Evolutionary conservation across 2,329 filamentous ascomycete species (phyloP).

Genomic region (Aspergillus sp.): DNA sequence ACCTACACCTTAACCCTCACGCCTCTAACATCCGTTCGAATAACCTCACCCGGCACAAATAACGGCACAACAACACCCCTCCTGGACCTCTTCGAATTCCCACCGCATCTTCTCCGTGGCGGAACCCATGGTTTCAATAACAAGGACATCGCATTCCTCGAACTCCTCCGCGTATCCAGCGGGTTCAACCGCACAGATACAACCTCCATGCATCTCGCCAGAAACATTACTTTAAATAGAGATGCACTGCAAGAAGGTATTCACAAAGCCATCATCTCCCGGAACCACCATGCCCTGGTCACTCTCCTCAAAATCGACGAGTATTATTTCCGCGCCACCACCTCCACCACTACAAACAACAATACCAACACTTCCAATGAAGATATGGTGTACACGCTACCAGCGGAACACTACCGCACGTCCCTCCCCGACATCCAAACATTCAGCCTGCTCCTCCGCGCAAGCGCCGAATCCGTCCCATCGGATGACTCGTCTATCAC

Average conservation of each 20-base stretch:
- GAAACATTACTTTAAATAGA: constrained; percentile 21
- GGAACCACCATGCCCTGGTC: constrained; percentile 25
- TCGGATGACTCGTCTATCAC: constrained; percentile 29
- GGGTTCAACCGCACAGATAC: constrained; percentile 12
- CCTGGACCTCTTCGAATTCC: constrained; percentile 16
- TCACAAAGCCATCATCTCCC: constrained; percentile 29
- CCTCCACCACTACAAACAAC: background rate
- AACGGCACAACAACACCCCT: constrained; percentile 6
- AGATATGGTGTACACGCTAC: constrained; percentile 19
- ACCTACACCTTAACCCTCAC: constrained; percentile 17
- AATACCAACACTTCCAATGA: background rate
- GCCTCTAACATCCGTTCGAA: constrained; percentile 13
- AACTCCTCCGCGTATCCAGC: constrained; percentile 29
- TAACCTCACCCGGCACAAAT: constrained; percentile 9
- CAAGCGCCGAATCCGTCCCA: constrained; percentile 34
- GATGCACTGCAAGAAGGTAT: constrained; percentile 34
- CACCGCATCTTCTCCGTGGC: constrained; percentile 25
- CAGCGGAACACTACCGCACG: constrained; percentile 28
- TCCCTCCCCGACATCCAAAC: constrained; percentile 21
- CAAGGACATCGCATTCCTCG: constrained; percentile 26
- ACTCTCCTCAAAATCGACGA: constrained; percentile 35
- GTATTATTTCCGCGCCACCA: constrained; percentile 15
- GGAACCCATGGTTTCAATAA: constrained; percentile 21
- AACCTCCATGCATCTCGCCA: background rate
- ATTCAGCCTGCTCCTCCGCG: constrained; percentile 30